Evolutionary conservation across 306 rosid species (phyloP), one percentile per base, ranked within the genome.

Genomic region (Fragaria ananassa): DNA sequence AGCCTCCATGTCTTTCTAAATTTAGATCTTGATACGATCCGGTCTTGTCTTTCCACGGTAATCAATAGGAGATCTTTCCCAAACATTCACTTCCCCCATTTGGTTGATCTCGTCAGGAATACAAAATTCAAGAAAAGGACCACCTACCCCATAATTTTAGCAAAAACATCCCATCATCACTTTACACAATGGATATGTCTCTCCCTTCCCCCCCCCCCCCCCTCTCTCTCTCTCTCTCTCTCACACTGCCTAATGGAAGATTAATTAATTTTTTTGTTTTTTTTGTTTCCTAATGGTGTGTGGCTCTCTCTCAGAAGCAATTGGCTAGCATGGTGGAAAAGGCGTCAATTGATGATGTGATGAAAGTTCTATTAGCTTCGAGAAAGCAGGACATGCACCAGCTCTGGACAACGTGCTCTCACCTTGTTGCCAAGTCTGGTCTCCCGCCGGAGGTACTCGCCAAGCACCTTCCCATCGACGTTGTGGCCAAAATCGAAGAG

Each of bases 361-460:
- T 96, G 99, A 96, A 92, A 77, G 99, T 96, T 12, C 83, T 96
- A 0, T 21, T 92, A 34, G 99, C 98, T 10, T 96, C 99, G 12
- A 89, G 96, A 77, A 92, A 92, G 81, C 98, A 92, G 88, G 98
- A 96, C 89, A 92, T 96, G 98, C 98, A 96, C 13, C 98, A 92
- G 23, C 93, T 96, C 1, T 96, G 99, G 99, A 84, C 89, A 19
- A 96, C 98, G 6, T 96, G 99, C 81, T 92, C 99, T 42, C 98
- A 91, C 75, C 87, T 92, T 0, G 99, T 96, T 4, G 93, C 98
- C 11, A 96, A 96, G 31, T 92, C 99, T 0, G 98, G 99, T 45
- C 96, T 92, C 8, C 96, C 97, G 0, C 91, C 99, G 0, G 99
- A 96, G 73, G 92, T 96, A 42, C 92, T 92, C 4, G 94, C 97